Evolutionary conservation across 768 basidiomycete species (phyloP).

Genomic region (Termitomyces sp.): DNA sequence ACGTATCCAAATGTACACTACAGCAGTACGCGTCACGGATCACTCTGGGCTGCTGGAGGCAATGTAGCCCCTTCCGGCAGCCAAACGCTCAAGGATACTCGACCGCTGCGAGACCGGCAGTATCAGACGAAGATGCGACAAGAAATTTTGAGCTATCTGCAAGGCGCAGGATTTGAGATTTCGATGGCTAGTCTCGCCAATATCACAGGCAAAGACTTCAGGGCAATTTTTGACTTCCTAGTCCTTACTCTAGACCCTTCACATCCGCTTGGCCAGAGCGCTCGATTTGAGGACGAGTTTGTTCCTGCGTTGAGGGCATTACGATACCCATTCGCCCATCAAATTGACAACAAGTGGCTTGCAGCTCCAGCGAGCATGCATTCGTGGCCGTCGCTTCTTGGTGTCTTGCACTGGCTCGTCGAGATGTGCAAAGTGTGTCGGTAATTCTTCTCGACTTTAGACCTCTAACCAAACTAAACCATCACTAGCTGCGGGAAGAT

Average conservation of each 20-base stretch:
- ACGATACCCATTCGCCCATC: conserved; percentile 76
- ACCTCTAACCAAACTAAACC: conserved; percentile 21
- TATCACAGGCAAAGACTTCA: conserved; percentile 85
- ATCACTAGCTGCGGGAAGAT: conserved; percentile 32
- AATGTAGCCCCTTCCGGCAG: conserved; percentile 47
- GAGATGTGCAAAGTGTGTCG: conserved; percentile 72
- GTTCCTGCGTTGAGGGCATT: conserved; percentile 69
- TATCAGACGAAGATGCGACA: conserved; percentile 76
- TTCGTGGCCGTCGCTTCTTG: conserved; percentile 88
- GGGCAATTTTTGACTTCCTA: conserved; percentile 79
- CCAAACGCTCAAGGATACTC: conserved; percentile 65
- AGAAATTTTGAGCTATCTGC: conserved; percentile 72
- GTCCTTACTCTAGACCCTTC: conserved; percentile 67
- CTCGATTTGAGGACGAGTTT: conserved; percentile 79
- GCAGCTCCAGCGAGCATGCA: conserved; percentile 86
- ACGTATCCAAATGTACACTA: not conserved
- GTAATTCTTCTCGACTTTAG: not conserved
- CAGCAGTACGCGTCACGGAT: conserved; percentile 74
- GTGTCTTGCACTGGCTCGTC: conserved; percentile 90
- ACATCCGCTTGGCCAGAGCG: conserved; percentile 48
- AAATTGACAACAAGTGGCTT: conserved; percentile 82
- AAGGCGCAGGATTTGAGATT: conserved; percentile 62
- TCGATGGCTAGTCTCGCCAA: conserved; percentile 64
- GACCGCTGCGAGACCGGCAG: conserved; percentile 72
- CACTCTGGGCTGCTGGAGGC: conserved; percentile 60